Base-by-base conservation (phyloP, 257 asterid genomes). In the Petunia secreta region DNA sequence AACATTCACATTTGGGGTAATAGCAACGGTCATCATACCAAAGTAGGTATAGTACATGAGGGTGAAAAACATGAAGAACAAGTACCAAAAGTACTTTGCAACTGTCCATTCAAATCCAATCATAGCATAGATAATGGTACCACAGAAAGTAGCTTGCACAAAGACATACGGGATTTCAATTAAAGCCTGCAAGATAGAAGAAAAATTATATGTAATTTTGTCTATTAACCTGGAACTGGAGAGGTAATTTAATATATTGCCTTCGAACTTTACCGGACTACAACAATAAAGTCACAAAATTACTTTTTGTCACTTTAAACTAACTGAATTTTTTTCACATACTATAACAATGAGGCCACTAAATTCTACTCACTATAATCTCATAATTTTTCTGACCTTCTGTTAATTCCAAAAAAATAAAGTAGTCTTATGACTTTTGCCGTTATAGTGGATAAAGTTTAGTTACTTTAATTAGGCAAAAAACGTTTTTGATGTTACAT, bases 11-110 rank as follows among this genome's bases (percentile, higher is more conserved):
- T 93, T 89, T 4, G 97, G 97, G 1, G 97, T 90, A 54, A 90
- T 86, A 2, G 91, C 91, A 48, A 91, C 91, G 4, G 92, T 68
- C 97, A 89, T 93, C 95, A 93, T 91, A n/a, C 95, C 97, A n/a
- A 86, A 90, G 81, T 85, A 88, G 25, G 90, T 91, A 83, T 89
- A 92, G 90, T 86, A 92, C 59, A 92, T 46, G 1, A 93, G 78
- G 4, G 97, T 83, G 90, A 89, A 79, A 84, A 81, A 93, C 85
- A 88, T 44, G 87, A 90, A 84, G 50, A 87, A 93, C 7, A 91
- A 48, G 82, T 89, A 93, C 97, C 97, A 91, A 76, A 93, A 86
- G 91, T 91, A 89, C 75, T 93, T 91, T 25, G 59, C 90, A 1
- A 66, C 92, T 1, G 85, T 81, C 93, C 95, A 93, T 37, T 90